Percentiles rank a stretch among this genome's conserved stretches.
phyloP scores from a whole-genome alignment of 345 rosid genomes.

The Aurinia saxatilis region DNA sequence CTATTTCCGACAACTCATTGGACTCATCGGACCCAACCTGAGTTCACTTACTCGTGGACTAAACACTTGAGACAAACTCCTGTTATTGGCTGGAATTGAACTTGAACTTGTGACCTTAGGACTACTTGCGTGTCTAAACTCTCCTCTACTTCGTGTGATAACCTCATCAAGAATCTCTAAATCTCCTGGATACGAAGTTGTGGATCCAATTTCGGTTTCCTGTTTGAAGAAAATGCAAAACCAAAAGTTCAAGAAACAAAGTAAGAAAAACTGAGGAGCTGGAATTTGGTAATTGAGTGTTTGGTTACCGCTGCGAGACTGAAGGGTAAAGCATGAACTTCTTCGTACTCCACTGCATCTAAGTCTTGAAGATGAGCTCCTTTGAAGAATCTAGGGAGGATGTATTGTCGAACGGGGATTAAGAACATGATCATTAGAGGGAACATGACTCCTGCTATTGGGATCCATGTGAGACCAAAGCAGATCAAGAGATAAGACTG shows the following conservation, averaged over 20 bases:
- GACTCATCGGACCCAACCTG: conserved; percentile 60
- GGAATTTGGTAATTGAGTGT: not conserved
- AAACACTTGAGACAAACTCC: conserved; percentile 29
- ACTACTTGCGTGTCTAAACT: conserved; percentile 66
- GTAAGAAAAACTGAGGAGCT: not conserved
- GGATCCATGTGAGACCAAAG: conserved; percentile 96
- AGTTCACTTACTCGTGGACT: conserved; percentile 69
- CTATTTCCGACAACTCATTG: conserved; percentile 39
- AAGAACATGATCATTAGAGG: conserved; percentile 93
- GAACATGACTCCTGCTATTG: conserved; percentile 89
- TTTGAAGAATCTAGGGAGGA: conserved; percentile 85
- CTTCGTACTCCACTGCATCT: conserved; percentile 95
- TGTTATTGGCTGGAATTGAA: conserved; percentile 52
- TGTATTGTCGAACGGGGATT: conserved; percentile 79
- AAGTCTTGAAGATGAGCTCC: conserved; percentile 80
- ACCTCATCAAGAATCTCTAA: conserved; percentile 76
- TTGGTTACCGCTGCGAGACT: conserved; percentile 29
- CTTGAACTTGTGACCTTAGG: conserved; percentile 70
- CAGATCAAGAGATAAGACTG: conserved; percentile 64
- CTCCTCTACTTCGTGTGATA: conserved; percentile 92
- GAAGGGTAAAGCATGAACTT: conserved; percentile 88
- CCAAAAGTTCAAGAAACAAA: not conserved
- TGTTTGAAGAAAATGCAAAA: not conserved
- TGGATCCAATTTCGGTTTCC: conserved; percentile 53
- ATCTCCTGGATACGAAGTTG: conserved; percentile 48